Conservation (phyloP, 345 rosid species). For the Reutealis trisperma region DNA sequence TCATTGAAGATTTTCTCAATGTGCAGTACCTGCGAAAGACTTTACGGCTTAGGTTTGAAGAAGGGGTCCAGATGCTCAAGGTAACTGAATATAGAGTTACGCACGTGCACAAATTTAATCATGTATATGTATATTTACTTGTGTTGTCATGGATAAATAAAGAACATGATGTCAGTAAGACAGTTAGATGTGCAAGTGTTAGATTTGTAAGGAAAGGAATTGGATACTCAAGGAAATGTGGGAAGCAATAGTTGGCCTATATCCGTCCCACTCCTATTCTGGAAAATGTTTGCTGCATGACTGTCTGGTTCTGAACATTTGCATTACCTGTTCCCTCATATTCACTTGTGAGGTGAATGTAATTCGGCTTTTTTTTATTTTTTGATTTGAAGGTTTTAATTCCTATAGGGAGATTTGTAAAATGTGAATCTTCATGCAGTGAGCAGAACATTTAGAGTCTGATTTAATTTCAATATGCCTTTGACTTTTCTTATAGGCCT, state of each 20-base stretch:
- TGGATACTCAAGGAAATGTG: neutral
- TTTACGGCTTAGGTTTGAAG: slow-evolving; percentile 68
- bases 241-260: neutral
- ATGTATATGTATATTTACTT: neutral
- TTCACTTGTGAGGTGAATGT: neutral
- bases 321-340: neutral
- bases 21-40: slow-evolving; percentile 77
- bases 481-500: too few species aligned
- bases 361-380: neutral
- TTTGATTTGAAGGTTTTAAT: neutral
- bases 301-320: neutral
- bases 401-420: neutral
- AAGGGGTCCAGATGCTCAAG: slow-evolving; percentile 91
- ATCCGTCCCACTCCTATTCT: neutral
- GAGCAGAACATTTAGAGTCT: neutral
- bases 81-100: slow-evolving; percentile 29
- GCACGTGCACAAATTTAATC: too few species aligned
- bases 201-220: neutral
- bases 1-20: slow-evolving; percentile 1
- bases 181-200: neutral
- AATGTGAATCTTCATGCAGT: neutral
- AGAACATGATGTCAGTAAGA: neutral
- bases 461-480: too few species aligned
- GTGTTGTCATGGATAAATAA: neutral
- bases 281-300: neutral